Conservation (phyloP, 1,284 basidiomycete species). For the Phylloporus sp. region DNA sequence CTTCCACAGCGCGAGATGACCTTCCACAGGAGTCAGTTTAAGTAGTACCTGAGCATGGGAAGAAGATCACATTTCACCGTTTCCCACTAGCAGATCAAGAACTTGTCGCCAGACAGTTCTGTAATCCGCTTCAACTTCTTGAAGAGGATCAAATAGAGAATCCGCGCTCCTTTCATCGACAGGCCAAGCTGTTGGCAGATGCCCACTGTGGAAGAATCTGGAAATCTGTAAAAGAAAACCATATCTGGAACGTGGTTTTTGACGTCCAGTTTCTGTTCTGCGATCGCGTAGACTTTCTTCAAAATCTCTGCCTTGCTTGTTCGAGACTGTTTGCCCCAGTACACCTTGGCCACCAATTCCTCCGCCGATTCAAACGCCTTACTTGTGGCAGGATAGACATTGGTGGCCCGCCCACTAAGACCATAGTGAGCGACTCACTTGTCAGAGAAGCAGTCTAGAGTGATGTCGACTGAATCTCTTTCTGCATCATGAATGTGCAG, state of each 20-base stretch:
- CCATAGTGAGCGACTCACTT: slow-evolving; percentile 4
- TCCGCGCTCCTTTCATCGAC: neutral
- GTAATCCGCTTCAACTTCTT: slow-evolving; percentile 10
- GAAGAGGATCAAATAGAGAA: slow-evolving; percentile 10
- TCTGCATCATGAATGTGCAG: slow-evolving; percentile 1
- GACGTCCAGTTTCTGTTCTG: slow-evolving; percentile 7
- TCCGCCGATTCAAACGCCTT: neutral
- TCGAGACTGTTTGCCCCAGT: slow-evolving; percentile 20
- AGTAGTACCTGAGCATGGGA: neutral
- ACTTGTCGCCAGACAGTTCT: slow-evolving; percentile 6
- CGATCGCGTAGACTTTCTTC: slow-evolving; percentile 13
- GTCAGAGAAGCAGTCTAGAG: neutral
- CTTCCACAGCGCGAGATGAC: slow-evolving; percentile 38
- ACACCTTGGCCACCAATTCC: slow-evolving; percentile 23
- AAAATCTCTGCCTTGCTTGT: slow-evolving; percentile 22
- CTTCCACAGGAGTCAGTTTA: slow-evolving; percentile 17
- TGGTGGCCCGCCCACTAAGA: slow-evolving; percentile 18
- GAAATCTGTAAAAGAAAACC: slow-evolving; percentile 12
- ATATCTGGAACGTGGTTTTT: slow-evolving; percentile 23
- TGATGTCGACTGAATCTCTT: neutral
- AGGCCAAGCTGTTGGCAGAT: slow-evolving; percentile 1
- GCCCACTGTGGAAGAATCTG: neutral
- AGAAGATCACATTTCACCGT: slow-evolving; percentile 6
- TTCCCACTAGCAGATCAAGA: slow-evolving; percentile 11
- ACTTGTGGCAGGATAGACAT: slow-evolving; percentile 8